These are phyloP conservation scores for Saururus chinensis DNA, from an alignment of 164 flowering plant species.

Conservation along the genomic window DNA sequence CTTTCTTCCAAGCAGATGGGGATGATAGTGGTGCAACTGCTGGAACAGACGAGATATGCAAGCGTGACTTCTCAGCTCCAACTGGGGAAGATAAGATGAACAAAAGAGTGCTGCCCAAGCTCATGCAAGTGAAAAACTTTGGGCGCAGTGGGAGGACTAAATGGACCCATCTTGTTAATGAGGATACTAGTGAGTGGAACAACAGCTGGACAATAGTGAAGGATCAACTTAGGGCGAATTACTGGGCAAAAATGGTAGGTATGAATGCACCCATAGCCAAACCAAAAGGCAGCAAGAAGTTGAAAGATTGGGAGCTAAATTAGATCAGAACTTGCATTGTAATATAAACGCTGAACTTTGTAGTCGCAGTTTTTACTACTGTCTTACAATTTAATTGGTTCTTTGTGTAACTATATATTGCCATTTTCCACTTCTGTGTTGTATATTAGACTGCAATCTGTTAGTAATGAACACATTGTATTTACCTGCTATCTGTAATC, in stretches of 20 bases:
- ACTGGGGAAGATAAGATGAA: constrained; percentile 93
- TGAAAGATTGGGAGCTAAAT: constrained; percentile 53
- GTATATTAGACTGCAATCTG: no score
- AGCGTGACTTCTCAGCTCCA: constrained; percentile 78
- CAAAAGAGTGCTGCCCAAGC: constrained; percentile 75
- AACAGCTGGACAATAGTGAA: constrained; percentile 9
- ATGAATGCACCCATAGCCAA: constrained; percentile 64
- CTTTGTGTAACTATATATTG: no score
- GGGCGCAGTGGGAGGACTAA: constrained; percentile 96
- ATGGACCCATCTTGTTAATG: constrained; percentile 93
- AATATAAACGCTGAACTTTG: no score
- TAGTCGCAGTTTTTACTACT: no score
- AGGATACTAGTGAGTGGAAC: constrained; percentile 95
- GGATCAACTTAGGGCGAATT: no score
- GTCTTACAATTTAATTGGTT: no score
- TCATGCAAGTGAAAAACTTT: constrained; percentile 95
- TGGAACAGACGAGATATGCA: constrained; percentile 40
- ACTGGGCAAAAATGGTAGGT: constrained; percentile 79
- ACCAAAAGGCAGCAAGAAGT: constrained; percentile 88
- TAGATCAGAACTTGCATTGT: no score
- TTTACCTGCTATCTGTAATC: no score
- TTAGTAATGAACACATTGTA: no score
- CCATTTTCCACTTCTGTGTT: no score
- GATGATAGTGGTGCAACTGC: constrained; percentile 55
- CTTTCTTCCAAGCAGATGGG: constrained; percentile 62